Conservation (phyloP, 345 rosid species). For the Citrus hindsii region DNA sequence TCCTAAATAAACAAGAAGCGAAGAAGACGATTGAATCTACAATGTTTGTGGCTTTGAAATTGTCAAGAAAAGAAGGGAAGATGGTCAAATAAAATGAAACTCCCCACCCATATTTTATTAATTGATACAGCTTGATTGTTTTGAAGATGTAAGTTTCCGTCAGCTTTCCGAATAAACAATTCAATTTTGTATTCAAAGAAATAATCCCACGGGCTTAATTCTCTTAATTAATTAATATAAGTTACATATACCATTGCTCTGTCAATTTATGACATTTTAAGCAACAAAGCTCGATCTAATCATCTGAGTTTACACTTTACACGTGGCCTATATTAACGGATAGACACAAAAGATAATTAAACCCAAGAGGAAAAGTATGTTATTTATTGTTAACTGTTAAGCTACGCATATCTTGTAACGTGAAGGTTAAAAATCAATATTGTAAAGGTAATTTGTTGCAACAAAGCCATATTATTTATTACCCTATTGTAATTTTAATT, state of each 20-base stretch:
- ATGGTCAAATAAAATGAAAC: conserved; percentile 18
- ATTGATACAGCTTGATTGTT: conserved; percentile 10
- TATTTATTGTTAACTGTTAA: too few relatives aligned
- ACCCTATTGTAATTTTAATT: neutral
- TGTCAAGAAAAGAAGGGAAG: neutral
- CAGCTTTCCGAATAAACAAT: neutral
- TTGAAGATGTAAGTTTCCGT: neutral
- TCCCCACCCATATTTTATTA: neutral
- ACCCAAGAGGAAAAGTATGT: neutral
- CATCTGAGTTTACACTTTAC: neutral
- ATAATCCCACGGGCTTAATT: neutral
- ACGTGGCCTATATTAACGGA: neutral
- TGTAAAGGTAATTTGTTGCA: too few relatives aligned
- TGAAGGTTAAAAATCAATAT: too few relatives aligned
- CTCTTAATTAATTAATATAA: neutral
- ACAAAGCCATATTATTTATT: too few relatives aligned
- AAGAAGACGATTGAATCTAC: neutral
- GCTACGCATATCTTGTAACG: too few relatives aligned
- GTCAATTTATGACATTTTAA: conserved; percentile 10
- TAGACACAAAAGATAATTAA: neutral
- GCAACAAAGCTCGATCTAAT: neutral
- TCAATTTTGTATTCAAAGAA: neutral
- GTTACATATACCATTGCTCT: neutral
- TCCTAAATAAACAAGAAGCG: too few relatives aligned
- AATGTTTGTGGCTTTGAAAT: conserved; percentile 4